Conservation (phyloP, 163 green algal species). For the Volvox carteri region DNA sequence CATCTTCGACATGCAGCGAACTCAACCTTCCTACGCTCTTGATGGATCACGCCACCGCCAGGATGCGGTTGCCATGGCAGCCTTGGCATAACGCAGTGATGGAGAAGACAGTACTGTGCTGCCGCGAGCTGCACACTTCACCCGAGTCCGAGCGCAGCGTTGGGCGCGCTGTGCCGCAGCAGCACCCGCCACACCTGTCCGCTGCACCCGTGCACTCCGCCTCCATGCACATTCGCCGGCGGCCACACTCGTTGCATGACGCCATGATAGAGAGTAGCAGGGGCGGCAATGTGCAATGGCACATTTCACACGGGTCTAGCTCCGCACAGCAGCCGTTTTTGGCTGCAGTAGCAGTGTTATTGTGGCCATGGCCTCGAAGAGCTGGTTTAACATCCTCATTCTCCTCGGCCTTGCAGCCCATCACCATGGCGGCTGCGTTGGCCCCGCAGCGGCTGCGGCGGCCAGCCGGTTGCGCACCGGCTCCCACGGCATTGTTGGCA, state of each 20-base stretch:
- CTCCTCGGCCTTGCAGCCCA: slow-evolving; percentile 30
- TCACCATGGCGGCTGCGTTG: not conserved
- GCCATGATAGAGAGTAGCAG: slow-evolving; percentile 73
- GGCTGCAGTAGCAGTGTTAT: not conserved
- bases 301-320: slow-evolving; percentile 70
- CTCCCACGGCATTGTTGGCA: slow-evolving; percentile 15
- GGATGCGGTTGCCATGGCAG: slow-evolving; percentile 70
- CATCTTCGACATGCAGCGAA: too few species aligned
- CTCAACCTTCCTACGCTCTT: too few species aligned
- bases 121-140: slow-evolving; percentile 50
- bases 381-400: slow-evolving; percentile 37
- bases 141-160: slow-evolving; percentile 1
- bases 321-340: slow-evolving; percentile 2
- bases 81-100: slow-evolving; percentile 73
- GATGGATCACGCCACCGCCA: slow-evolving; percentile 66
- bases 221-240: slow-evolving; percentile 62
- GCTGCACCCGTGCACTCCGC: not conserved
- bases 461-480: not conserved
- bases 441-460: not conserved
- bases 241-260: slow-evolving; percentile 68
- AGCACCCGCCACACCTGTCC: not conserved
- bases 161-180: slow-evolving; percentile 26
- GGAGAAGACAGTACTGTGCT: slow-evolving; percentile 58
- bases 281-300: slow-evolving; percentile 71
- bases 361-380: not conserved